A percentile compares a stretch with the other conserved stretches of the same genome.
Conservation (phyloP, 805 yeast genomes). For the Kodamaea fukazawae region DNA sequence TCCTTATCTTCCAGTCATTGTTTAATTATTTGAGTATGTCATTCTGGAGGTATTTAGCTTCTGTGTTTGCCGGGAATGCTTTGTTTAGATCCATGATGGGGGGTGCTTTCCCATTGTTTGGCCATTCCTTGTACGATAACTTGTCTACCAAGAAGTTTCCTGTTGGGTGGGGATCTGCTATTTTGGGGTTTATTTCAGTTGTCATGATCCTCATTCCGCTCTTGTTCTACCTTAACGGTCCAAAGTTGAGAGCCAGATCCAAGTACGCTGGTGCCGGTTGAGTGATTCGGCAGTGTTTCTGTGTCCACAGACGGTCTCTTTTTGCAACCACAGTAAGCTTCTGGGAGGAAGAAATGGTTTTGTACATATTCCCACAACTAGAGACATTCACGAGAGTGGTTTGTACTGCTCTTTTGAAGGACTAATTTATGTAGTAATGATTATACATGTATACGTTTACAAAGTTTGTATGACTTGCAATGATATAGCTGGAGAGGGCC, state of each 20-base stretch:
- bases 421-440: no score
- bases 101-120: conserved; percentile 63
- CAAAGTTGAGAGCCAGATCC: conserved; percentile 43
- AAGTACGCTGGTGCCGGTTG: conserved; percentile 26
- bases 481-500: no score
- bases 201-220: conserved; percentile 49
- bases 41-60: conserved; percentile 50
- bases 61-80: conserved; percentile 58
- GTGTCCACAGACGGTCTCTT: no score
- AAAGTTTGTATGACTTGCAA: no score
- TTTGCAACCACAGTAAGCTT: no score
- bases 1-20: conserved; percentile 46
- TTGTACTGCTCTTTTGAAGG: no score
- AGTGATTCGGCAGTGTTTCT: no score
- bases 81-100: conserved; percentile 51
- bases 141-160: conserved; percentile 48
- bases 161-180: conserved; percentile 56
- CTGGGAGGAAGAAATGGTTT: no score
- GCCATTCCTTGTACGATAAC: conserved; percentile 54
- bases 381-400: no score
- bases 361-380: no score
- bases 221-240: conserved; percentile 42
- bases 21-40: conserved; percentile 49
- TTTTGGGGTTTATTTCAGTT: conserved; percentile 46
- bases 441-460: no score